Base-by-base conservation (phyloP, 306 rosid species). In the Oxytropis ochrocephala region DNA sequence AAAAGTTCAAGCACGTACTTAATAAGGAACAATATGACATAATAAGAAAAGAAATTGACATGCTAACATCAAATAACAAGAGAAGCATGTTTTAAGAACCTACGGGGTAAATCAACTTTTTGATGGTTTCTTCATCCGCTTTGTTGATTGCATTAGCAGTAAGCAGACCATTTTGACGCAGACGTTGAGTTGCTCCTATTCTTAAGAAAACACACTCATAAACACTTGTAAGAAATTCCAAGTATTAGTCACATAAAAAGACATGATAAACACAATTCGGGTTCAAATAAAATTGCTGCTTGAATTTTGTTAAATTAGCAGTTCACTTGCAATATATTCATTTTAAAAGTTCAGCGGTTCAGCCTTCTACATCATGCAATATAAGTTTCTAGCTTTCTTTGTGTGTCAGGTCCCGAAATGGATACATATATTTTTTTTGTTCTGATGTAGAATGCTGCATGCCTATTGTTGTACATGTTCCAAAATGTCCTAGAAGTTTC, bases 81-180 rank as follows among this genome's bases (percentile, higher is more conserved):
- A 48, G 50, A 47, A 39, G 12, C 48, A 9, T 24, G 14, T 8
- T 54, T 56, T 74, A 52, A 79, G 16, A 77, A 72, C 80, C 68
- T 90, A 93, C 98, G n/a, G 96, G 98, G 81, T 93, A 93, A 60
- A 93, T 90, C 77, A 88, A 60, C 69, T 81, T 76, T 85, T 81
- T 90, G 67, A 90, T 79, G 64, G 79, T 85, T 82, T 81, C 90
- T 85, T 93, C 96, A 67, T 90, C 97, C 19, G 84, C 90, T 74
- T 78, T 86, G 84, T 82, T 85, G 66, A 93, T 81, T 62, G 90
- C 84, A 60, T 86, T 89, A 42, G 96, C 96, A 8, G 88, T 62
- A 39, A 93, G 97, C 71, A 93, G 83, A 67, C 54, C 82, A 70
- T 85, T 85, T 76, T 88, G 80, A 62, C 68, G 87, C 63, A 90